Evolutionary conservation across 306 rosid genomes (phyloP), one percentile per base, ranked within the genome.

Genomic region (Ceratonia siliqua): DNA sequence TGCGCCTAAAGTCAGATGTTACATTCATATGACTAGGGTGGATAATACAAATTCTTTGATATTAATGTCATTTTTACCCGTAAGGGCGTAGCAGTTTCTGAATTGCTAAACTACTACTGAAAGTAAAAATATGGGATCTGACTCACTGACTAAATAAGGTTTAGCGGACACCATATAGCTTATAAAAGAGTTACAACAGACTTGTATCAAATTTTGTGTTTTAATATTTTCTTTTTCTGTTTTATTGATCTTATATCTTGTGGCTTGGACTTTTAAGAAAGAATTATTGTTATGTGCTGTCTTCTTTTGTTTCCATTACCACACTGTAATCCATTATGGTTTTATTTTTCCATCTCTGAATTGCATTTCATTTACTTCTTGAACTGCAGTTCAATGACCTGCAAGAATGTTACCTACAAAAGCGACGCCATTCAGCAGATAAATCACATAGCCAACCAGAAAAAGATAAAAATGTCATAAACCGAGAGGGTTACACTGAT

Each of bases 381-480:
- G 74, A 54, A 38, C 67, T 86, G 78, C 88, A 94, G 99, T 94
- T 94, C 73, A 85, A 86, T 83, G 99, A 92, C 80, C 73, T 94
- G 57, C 99, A 94, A 85, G 99, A 94, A 68, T 94, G 99, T 63
- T 94, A 94, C 90, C 89, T 94, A 68, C 97, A 88, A 86, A 94
- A 92, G 80, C 87, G 97, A 62, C 87, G 92, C 1, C 92, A 87
- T 74, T 72, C 84, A 68, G 83, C 73, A n/a, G 90, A 88, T 78
- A 91, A 86, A 79, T 84, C 81, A 49, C 83, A 49, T 85, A 76
- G 79, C 82, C 89, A 81, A 76, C 88, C 72, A 70, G 95, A 83
- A 77, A 77, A 75, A 74, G 93, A 89, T 81, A 83, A 74, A 72
- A 85, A 49, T 81, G 75, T 81, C 66, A 70, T 94, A 46, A 86